Percentiles rank a stretch among this genome's conserved stretches.
Evolutionary conservation across 495 filamentous ascomycete species (phyloP).

Genomic region (Xeromyces bisporus): DNA sequence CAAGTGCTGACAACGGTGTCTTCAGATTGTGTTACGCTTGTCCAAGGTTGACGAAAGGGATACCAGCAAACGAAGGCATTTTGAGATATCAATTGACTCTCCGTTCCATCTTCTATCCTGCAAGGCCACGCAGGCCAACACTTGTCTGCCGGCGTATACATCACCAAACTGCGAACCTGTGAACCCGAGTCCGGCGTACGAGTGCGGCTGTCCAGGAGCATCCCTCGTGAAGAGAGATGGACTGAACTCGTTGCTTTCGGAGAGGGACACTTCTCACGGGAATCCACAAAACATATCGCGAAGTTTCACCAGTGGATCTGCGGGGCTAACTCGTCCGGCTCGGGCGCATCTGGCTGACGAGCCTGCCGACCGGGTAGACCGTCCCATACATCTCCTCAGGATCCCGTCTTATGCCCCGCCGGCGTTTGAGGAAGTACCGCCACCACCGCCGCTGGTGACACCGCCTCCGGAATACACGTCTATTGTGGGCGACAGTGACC

Average conservation of each 20-base stretch:
- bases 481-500: conserved; percentile 63
- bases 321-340: conserved; percentile 28
- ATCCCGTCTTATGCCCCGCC: conserved; percentile 80
- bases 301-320: conserved; percentile 31
- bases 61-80: conserved; percentile 72
- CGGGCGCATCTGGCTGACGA: conserved; percentile 31
- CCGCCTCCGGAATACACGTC: conserved; percentile 79
- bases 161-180: conserved; percentile 35
- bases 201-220: conserved; percentile 68
- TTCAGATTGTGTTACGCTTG: conserved; percentile 87
- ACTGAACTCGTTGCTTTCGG: conserved; percentile 24
- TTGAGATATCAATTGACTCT: conserved; percentile 97
- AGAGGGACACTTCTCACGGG: conserved; percentile 16
- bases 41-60: conserved; percentile 73
- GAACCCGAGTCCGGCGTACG: conserved; percentile 32
- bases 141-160: conserved; percentile 70
- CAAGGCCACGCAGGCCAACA: conserved; percentile 82
- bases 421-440: conserved; percentile 70
- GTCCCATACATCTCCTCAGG: conserved; percentile 85
- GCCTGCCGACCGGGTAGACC: conserved; percentile 20
- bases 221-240: conserved; percentile 21
- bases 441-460: conserved; percentile 69
- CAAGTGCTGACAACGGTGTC: conserved; percentile 4
- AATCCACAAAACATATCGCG: conserved; percentile 14
- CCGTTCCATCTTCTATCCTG: conserved; percentile 94